Conservation (phyloP, 805 yeast species). For the Wickerhamiella spandovensis region DNA sequence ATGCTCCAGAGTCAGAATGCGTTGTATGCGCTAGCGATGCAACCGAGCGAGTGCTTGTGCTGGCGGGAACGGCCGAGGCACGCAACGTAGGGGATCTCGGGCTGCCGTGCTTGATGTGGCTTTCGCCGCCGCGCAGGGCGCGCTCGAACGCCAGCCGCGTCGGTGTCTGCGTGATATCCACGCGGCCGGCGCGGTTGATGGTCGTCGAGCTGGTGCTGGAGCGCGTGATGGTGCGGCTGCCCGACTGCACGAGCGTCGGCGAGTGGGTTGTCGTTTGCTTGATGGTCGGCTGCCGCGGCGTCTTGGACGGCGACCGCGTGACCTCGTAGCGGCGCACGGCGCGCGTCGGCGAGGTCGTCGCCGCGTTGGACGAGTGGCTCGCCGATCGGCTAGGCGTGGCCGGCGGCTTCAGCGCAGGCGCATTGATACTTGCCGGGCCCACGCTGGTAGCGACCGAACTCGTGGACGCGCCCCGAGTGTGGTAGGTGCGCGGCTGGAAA, state of each 20-base stretch:
- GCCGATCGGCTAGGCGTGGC: conserved; percentile 4
- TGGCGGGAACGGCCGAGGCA: background rate
- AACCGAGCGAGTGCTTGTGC: background rate
- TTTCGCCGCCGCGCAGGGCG: background rate
- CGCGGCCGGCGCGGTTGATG: background rate
- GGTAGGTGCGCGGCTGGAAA: background rate
- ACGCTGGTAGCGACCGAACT: background rate
- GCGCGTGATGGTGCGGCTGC: background rate
- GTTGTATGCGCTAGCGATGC: background rate
- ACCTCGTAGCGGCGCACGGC: conserved; percentile 5
- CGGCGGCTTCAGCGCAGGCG: background rate
- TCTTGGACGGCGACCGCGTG: conserved; percentile 1
- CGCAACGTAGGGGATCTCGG: background rate
- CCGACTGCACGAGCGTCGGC: background rate
- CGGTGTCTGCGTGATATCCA: background rate
- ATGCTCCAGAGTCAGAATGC: background rate
- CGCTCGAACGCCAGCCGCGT: background rate
- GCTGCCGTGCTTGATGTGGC: background rate
- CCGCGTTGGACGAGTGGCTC: no score
- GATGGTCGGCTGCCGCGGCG: background rate
- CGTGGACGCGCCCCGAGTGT: background rate
- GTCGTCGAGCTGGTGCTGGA: background rate
- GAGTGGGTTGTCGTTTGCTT: background rate
- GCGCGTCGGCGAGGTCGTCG: background rate
- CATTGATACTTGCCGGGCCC: background rate